Evolutionary conservation across 2,329 filamentous ascomycete species (phyloP), one percentile per base, ranked within the genome.

Genomic region (Parafenestella ontariensis): DNA sequence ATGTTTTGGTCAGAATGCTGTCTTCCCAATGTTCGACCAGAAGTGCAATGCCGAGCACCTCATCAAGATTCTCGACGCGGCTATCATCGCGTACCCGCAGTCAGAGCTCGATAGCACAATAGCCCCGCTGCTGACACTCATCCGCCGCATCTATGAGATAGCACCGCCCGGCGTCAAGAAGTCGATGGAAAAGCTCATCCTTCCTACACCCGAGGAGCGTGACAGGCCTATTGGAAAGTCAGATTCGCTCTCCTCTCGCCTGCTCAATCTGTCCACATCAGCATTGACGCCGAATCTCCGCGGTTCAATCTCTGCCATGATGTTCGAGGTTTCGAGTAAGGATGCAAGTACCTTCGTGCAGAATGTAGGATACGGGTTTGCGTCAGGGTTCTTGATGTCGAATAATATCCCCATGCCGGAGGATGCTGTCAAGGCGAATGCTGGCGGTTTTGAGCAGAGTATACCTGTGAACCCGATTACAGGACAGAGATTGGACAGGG

Each of bases 321-420:
- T 97, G 57, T 99, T 96, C 72, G 90, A 96, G 61, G 82, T 98
- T 24, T 96, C 92, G 0, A 89, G 89, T 60, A 90, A 88, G 65
- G 88, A 97, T 65, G 85, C 93, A 0, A 84, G 83, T 15, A 89
- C 83, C 26, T 95, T 97, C 68, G 90, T 98, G 0, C 84, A 90
- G 46, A 97, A 97, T 64, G 91, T 99, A 11, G 95, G 95, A 0
- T 99, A 96, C 71, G 95, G 95, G 0, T 96, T 91, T 69, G 95
- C 95, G 0, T 91, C 92, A 0, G 95, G 95, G 0, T 96, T 95
- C 71, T 79, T 99, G 15, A 89, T 93, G 78, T 89, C 90, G 59
- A 90, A 94, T 58, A 91, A 95, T 50, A 87, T 98, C 11, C 83
- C 88, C 0, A 81, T 96, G 20, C 91, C 92, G 0, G 82, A 87